These are phyloP conservation scores for California macrophylla DNA, from an alignment of 441 rosid species.

Conservation along the genomic window DNA sequence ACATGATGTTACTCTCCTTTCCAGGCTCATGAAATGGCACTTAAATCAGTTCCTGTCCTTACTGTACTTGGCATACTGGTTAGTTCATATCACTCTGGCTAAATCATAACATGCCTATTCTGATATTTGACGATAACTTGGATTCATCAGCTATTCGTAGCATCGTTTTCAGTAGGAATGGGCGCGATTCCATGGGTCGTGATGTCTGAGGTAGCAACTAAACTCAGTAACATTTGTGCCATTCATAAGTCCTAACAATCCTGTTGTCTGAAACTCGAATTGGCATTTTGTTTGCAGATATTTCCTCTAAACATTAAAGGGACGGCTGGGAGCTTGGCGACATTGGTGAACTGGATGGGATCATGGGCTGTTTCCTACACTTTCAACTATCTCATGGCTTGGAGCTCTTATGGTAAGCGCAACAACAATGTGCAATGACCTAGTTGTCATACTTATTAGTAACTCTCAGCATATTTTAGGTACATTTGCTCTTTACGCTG, in stretches of 20 bases:
- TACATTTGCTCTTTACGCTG: slow-evolving; percentile 39
- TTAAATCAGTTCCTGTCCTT: slow-evolving; percentile 49
- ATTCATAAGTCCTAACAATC: not conserved
- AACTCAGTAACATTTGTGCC: not conserved
- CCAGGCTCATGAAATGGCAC: slow-evolving; percentile 55
- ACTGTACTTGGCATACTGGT: slow-evolving; percentile 76
- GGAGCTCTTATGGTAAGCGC: slow-evolving; percentile 43
- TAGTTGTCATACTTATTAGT: not conserved
- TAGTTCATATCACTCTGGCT: slow-evolving; percentile 11
- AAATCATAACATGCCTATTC: not conserved
- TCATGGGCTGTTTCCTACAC: slow-evolving; percentile 53
- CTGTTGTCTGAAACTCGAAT: not conserved
- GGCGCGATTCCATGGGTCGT: slow-evolving; percentile 84
- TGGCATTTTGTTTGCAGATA: slow-evolving; percentile 26
- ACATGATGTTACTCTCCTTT: not conserved
- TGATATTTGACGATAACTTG: slow-evolving; percentile 8
- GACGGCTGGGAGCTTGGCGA: slow-evolving; percentile 49
- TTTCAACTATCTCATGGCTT: slow-evolving; percentile 47
- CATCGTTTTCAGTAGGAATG: slow-evolving; percentile 81
- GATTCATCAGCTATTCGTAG: slow-evolving; percentile 50
- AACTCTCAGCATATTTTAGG: slow-evolving; percentile 17
- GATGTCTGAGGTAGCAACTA: slow-evolving; percentile 58
- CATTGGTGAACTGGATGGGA: slow-evolving; percentile 44
- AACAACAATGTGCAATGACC: no score
- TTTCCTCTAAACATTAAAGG: slow-evolving; percentile 59